Base-by-base conservation (phyloP, 83 land plant genomes). In the Isoetes engelmannii region DNA sequence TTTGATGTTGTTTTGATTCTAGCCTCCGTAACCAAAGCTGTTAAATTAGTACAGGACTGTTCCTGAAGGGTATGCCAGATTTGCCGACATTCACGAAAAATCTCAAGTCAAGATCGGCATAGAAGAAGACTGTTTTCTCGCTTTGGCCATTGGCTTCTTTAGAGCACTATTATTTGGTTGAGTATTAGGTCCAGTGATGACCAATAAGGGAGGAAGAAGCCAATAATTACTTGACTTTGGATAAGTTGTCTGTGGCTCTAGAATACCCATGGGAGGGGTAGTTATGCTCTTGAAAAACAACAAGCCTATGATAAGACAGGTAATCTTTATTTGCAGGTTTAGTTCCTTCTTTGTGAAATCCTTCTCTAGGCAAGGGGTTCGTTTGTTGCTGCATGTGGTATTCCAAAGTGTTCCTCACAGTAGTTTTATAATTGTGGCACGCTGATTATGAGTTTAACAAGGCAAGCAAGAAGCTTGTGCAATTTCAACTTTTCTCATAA, bases 401-500 rank as follows among this genome's bases (percentile, higher is more conserved):
- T 17, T 69, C 57, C 46, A 18, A 13, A n/a, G 21, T 21, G 5
- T 41, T 37, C 5, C 68, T 69, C 68, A 67, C 12, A 5, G 10
- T 9, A 5, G 5, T 12, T 19, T 45, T 44, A n/a, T 19, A n/a
- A 9, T 49, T 65, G 57, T 65, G 72, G 4, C 6, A 13, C 6
- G 19, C n/a, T n/a, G n/a, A n/a, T n/a, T n/a, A n/a, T n/a, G n/a
- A n/a, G 6, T 10, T 6, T 47, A n/a, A 8, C 75, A 80, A 79
- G 60, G 41, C 4, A 4, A 8, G 5, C 10, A 48, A 6, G 69
- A 65, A 5, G 51, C 4, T 48, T 47, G 57, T 59, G 70, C 47
- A 56, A 78, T 64, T 41, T 50, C 48, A 45, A 89, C 96, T 28
- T 85, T 91, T 69, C 81, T 91, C 19, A 69, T 71, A 7, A 41